A percentile compares a stretch with the other conserved stretches of the same genome.
phyloP scores from a whole-genome alignment of 495 filamentous ascomycete species.

The Neurospora sp. region DNA sequence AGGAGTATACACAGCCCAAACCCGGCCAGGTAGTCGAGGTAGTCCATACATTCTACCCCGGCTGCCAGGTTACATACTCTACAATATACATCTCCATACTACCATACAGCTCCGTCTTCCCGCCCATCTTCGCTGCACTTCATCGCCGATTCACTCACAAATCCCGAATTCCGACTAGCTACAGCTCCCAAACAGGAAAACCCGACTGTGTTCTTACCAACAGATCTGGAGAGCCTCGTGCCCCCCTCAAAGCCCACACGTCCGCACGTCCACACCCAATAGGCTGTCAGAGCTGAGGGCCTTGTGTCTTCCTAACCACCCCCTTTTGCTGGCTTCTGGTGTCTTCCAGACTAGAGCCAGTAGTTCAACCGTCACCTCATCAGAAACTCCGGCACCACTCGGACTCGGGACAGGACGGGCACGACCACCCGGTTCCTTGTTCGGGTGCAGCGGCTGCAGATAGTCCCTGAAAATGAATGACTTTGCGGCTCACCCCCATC shows the following conservation, averaged over 20 bases:
- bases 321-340: neutral
- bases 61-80: neutral
- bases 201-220: neutral
- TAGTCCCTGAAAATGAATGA: neutral
- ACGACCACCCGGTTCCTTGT: neutral
- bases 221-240: neutral
- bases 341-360: neutral
- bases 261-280: neutral
- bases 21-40: neutral
- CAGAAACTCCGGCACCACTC: neutral
- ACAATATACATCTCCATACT: neutral
- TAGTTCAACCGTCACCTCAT: neutral
- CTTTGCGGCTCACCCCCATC: neutral
- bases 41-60: neutral
- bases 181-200: neutral
- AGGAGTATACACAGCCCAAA: neutral
- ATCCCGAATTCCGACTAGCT: neutral
- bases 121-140: neutral
- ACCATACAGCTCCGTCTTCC: neutral
- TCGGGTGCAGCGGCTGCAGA: neutral
- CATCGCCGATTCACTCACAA: neutral
- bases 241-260: neutral
- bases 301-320: neutral
- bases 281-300: neutral
- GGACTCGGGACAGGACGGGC: neutral